These are phyloP conservation scores for Neovahlkampfia damariscottae DNA, from an alignment of 78 protist species.

Conservation along the genomic window DNA sequence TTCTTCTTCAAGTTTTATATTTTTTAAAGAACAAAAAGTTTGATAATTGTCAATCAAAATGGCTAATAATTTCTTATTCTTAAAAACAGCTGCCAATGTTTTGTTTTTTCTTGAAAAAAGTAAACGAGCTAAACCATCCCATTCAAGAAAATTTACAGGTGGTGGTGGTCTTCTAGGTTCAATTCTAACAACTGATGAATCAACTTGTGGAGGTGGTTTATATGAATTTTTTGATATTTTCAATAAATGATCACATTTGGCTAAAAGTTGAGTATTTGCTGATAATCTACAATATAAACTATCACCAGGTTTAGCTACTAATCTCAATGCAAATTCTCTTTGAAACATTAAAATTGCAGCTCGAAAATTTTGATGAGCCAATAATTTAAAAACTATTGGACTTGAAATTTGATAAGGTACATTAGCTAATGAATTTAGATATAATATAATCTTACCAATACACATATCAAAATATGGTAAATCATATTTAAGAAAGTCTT, in stretches of 20 bases:
- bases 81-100: conserved; percentile 80
- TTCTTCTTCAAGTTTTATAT: background rate
- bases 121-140: conserved; percentile 91
- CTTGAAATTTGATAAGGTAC: conserved; percentile 97
- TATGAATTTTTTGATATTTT: conserved; percentile 80
- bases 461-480: conserved; percentile 92
- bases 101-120: conserved; percentile 92
- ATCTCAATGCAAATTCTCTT: conserved; percentile 93
- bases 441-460: too few species aligned
- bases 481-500: conserved; percentile 78
- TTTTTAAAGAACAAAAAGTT: conserved; percentile 56
- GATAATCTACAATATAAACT: conserved; percentile 93
- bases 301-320: conserved; percentile 90
- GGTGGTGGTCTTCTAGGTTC: conserved; percentile 93
- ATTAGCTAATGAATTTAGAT: too few species aligned
- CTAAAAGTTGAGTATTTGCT: conserved; percentile 82
- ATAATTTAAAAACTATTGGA: conserved; percentile 89
- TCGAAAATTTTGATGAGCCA: conserved; percentile 84
- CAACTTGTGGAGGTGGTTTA: conserved; percentile 99
- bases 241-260: conserved; percentile 62
- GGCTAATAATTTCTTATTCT: conserved; percentile 36
- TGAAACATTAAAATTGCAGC: conserved; percentile 95
- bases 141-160: conserved; percentile 84
- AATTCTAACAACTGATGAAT: conserved; percentile 89
- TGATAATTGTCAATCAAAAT: conserved; percentile 62